Evolutionary conservation across 768 basidiomycete genomes (phyloP), one percentile per base, ranked within the genome.

Genomic region (Termitomyces sp.): DNA sequence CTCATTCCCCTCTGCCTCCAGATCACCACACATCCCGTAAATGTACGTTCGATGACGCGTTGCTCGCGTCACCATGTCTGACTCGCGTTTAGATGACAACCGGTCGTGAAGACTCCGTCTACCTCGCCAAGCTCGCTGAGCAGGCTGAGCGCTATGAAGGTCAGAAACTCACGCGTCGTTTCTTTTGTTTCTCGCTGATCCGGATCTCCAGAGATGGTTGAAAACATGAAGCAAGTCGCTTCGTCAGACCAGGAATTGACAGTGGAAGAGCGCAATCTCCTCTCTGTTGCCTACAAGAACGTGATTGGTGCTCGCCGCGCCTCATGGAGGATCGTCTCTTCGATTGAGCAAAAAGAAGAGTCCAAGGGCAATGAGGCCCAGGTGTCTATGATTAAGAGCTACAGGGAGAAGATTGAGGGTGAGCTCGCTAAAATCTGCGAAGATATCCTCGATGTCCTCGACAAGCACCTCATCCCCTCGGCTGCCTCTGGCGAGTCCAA

Each of bases 41-140:
- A 69, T 71, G 86, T 88, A 74, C 72, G 82, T 67, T 34, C 58
- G 44, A 65, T 34, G 62, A 74, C 76, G 76, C 73, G 75, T 76
- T 62, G 46, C 53, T 26, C 64, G 66, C 64, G 58, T 60, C 55
- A 58, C 74, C 68, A 40, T 65, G 56, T 58, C 61, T 71, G 71
- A 64, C 65, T 40, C 67, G 57, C 71, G 62, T 58, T 34, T 18
- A 91, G 89, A 91, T 91, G 91, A 74, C 87, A 72, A 88, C 89
- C 71, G 79, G 85, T 73, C 93, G 94, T 72, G 94, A 95, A 86
- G 93, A 95, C 77, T 93, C 90, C 69, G 95, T 98, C 78, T 98
- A 98, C 85, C 95, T 97, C 79, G 95, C 96, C 81, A 98, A 98
- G 92, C 94, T 98, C 82, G 93, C 94, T 74, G 95, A 98, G 83